A percentile compares a stretch with the other conserved stretches of the same genome.
Evolutionary conservation across 1,139 yeast species (phyloP).

Genomic region (Tardiomyces blankii): DNA sequence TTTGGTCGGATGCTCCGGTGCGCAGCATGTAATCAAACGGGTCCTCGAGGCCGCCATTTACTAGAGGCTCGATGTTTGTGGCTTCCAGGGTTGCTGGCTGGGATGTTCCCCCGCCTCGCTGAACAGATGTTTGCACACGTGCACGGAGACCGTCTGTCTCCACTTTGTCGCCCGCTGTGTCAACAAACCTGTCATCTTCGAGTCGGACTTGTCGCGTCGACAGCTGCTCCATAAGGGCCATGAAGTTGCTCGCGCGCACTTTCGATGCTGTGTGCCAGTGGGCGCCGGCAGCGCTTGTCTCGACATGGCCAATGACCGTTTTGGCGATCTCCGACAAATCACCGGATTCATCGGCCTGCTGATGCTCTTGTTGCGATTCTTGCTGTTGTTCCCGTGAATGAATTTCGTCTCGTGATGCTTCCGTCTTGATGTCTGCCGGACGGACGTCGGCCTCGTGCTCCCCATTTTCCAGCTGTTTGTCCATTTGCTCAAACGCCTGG

Average conservation of each 20-base stretch:
- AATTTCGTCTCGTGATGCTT: too few species aligned
- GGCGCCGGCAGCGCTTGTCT: constrained; percentile 8
- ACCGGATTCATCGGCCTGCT: constrained; percentile 3
- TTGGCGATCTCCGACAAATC: constrained; percentile 21
- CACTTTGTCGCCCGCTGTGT: constrained; percentile 14
- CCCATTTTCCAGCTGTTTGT: constrained; percentile 6
- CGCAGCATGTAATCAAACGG: constrained; percentile 19
- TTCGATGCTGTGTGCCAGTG: constrained; percentile 17
- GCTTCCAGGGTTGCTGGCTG: neutral
- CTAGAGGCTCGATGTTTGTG: neutral
- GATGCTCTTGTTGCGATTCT: neutral
- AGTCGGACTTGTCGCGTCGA: constrained; percentile 22
- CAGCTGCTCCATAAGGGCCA: constrained; percentile 29
- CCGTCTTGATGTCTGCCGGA: too few species aligned
- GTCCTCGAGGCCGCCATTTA: constrained; percentile 14
- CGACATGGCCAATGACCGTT: constrained; percentile 19
- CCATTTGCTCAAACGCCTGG: constrained; percentile 19
- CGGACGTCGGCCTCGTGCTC: too few species aligned
- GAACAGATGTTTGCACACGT: neutral
- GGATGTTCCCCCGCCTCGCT: too few species aligned
- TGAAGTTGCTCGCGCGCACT: constrained; percentile 26
- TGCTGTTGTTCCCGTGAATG: neutral
- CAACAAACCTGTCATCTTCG: constrained; percentile 25
- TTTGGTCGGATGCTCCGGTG: neutral
- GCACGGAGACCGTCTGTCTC: constrained; percentile 1